These are phyloP conservation scores for Trypanosomatidae sp. DNA, from an alignment of 208 protist species.

Conservation along the genomic window DNA sequence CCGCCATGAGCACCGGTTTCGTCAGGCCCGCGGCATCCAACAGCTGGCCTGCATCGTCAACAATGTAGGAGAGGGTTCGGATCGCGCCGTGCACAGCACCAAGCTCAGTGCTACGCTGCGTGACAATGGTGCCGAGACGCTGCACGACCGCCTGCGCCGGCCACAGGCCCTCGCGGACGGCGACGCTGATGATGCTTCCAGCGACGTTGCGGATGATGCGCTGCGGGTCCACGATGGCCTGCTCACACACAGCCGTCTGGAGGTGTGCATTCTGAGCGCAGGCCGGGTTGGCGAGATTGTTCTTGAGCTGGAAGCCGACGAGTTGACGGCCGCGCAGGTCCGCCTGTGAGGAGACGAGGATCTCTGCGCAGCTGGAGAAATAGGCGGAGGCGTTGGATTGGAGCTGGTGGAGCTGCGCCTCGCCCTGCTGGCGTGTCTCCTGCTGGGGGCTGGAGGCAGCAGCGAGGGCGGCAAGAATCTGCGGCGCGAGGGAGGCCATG, in stretches of 20 bases:
- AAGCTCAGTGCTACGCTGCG: slow-evolving; percentile 34
- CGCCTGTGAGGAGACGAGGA: slow-evolving; percentile 48
- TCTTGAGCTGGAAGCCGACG: slow-evolving; percentile 77
- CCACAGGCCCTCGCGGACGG: slow-evolving; percentile 76
- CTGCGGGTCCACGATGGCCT: slow-evolving; percentile 63
- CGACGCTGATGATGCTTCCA: slow-evolving; percentile 69
- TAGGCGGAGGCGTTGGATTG: slow-evolving; percentile 45
- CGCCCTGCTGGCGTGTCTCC: slow-evolving; percentile 53
- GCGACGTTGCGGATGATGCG: slow-evolving; percentile 71
- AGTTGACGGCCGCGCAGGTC: slow-evolving; percentile 52
- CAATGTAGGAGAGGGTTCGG: slow-evolving; percentile 72
- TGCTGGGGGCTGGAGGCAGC: slow-evolving; percentile 60
- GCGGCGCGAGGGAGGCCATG: slow-evolving; percentile 39
- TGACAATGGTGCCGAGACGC: slow-evolving; percentile 37
- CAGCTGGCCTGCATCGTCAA: slow-evolving; percentile 60
- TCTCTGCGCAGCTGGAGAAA: slow-evolving; percentile 64
- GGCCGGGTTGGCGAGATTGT: slow-evolving; percentile 54
- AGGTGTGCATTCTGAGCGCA: slow-evolving; percentile 53
- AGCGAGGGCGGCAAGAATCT: slow-evolving; percentile 63
- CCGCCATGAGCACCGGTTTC: slow-evolving; percentile 40
- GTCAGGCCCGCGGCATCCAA: slow-evolving; percentile 64
- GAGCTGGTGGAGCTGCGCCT: slow-evolving; percentile 60
- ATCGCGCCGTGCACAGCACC: slow-evolving; percentile 70
- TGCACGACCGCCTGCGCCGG: slow-evolving; percentile 46
- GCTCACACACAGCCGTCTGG: slow-evolving; percentile 51